Percentiles rank a stretch among this genome's conserved stretches.
Evolutionary conservation across 108 stramenopile genomes (phyloP).

Genomic region (Pseudonitzschia multistriata): DNA sequence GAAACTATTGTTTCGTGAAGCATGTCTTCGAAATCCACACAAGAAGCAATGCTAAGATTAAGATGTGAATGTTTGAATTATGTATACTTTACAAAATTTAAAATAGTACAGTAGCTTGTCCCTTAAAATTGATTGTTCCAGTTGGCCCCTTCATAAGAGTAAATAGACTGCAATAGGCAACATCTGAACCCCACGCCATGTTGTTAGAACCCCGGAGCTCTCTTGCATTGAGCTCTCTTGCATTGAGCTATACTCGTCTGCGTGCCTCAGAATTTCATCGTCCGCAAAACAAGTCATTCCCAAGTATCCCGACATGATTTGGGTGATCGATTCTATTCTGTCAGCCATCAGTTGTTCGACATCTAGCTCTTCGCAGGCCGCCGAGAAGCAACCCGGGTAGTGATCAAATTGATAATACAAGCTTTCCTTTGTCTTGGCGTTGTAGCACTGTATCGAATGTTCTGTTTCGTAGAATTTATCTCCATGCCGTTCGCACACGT

Average conservation of each 20-base stretch:
- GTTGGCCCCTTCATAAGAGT: neutral
- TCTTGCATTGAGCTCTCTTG: neutral
- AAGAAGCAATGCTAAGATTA: no score
- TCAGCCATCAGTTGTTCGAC: neutral
- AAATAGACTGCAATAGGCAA: neutral
- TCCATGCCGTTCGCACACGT: neutral
- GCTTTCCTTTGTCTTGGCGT: neutral
- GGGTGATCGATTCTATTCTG: neutral
- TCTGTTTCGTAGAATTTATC: neutral
- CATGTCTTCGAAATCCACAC: no score
- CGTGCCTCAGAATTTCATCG: constrained; percentile 3
- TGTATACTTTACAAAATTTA: no score
- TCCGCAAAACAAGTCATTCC: constrained; percentile 3
- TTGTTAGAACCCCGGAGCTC: neutral
- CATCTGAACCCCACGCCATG: neutral
- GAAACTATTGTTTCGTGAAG: no score
- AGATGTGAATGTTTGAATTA: no score
- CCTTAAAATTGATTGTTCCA: neutral
- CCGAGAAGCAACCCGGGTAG: constrained; percentile 3
- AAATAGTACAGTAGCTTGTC: neutral
- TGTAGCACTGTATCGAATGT: constrained; percentile 11
- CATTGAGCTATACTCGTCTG: neutral
- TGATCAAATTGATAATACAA: constrained; percentile 17
- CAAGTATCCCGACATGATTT: neutral
- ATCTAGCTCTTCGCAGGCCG: neutral